Evolutionary conservation across 441 rosid genomes (phyloP).

Genomic region (Biscutella laevigata): DNA sequence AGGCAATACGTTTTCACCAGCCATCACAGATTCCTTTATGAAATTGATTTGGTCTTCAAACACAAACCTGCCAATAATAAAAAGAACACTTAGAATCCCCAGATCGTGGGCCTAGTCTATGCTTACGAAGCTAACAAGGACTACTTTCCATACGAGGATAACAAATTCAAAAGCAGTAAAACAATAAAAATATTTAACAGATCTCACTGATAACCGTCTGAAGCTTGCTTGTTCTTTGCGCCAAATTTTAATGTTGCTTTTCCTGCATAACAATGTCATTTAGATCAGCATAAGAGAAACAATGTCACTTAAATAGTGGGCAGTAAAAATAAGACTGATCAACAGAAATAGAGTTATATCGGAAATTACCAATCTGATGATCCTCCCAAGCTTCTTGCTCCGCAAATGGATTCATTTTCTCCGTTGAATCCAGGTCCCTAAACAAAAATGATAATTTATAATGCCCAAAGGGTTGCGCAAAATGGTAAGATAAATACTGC

Average conservation of each 20-base stretch:
- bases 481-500: conserved; percentile 7
- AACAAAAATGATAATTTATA: conserved; percentile 6
- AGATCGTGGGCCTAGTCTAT: conserved; percentile 4
- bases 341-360: neutral
- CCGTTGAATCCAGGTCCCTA: conserved; percentile 61
- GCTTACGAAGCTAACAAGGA: neutral
- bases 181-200: neutral
- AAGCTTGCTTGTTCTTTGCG: conserved; percentile 60
- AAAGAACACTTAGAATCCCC: neutral
- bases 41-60: conserved; percentile 89
- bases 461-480: neutral
- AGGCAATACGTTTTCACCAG: conserved; percentile 64
- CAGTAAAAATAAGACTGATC: neutral
- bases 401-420: conserved; percentile 86
- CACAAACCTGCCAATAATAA: conserved; percentile 44
- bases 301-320: conserved; percentile 10
- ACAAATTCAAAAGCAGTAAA: neutral
- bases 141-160: neutral
- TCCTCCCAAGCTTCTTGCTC: conserved; percentile 99
- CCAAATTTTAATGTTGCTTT: conserved; percentile 80
- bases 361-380: conserved; percentile 68
- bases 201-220: conserved; percentile 70
- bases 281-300: conserved; percentile 6
- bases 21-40: conserved; percentile 69
- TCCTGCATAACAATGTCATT: conserved; percentile 38